Evolutionary conservation across 2,329 filamentous ascomycete species (phyloP).

Genomic region (Cordyceps fumosorosea): DNA sequence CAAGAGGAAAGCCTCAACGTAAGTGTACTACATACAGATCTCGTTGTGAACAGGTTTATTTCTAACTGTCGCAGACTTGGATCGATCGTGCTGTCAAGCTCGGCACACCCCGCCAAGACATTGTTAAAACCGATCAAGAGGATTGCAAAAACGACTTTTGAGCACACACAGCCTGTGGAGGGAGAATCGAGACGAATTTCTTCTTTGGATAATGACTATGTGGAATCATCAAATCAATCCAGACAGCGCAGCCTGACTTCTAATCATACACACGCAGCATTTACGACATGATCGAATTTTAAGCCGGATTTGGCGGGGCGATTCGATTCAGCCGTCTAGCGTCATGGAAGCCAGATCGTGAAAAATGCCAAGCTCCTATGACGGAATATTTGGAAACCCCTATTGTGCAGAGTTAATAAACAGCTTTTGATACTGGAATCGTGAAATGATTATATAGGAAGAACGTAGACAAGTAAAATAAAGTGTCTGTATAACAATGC

Average conservation of each 20-base stretch:
- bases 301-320: constrained; percentile 7
- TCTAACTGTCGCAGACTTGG: constrained; percentile 18
- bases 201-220: no score
- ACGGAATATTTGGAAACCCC: not conserved
- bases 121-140: constrained; percentile 23
- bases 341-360: not conserved
- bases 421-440: no score
- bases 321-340: constrained; percentile 5
- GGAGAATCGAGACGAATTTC: not conserved
- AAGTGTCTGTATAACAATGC: not conserved
- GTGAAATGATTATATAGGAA: no score
- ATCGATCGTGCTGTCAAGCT: constrained; percentile 21
- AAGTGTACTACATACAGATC: constrained; percentile 13
- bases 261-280: not conserved
- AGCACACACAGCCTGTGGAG: not conserved
- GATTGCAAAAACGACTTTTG: constrained; percentile 16
- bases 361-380: not conserved
- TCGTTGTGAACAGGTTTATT: not conserved
- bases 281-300: not conserved
- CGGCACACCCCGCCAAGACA: constrained; percentile 20
- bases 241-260: not conserved
- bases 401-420: not conserved
- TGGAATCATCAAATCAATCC: not conserved
- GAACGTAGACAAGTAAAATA: not conserved
- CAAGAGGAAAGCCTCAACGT: constrained; percentile 23